Conservation (phyloP, 768 basidiomycete genomes). For the Termitomyces eurrhizus region DNA sequence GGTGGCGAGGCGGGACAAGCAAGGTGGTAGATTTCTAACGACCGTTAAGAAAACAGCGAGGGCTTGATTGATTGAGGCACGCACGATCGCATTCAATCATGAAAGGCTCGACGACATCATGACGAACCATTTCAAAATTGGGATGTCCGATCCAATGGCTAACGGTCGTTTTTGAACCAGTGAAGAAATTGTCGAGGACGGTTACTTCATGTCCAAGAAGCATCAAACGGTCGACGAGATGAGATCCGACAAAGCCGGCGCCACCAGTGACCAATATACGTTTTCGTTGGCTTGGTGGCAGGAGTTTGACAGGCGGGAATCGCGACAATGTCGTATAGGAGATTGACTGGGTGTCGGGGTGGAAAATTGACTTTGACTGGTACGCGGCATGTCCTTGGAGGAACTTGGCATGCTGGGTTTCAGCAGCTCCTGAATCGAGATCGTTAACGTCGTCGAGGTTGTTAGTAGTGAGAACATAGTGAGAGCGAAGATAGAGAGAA, state of each 20-base stretch:
- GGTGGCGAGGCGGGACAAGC: conserved; percentile 97
- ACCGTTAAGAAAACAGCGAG: conserved; percentile 12
- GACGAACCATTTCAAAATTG: conserved; percentile 97
- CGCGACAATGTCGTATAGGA: conserved; percentile 90
- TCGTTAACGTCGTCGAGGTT: conserved; percentile 28
- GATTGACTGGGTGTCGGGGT: conserved; percentile 75
- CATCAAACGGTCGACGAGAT: conserved; percentile 97
- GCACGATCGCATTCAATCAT: conserved; percentile 98
- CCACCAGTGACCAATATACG: conserved; percentile 95
- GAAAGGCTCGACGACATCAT: conserved; percentile 96
- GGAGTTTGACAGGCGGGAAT: conserved; percentile 89
- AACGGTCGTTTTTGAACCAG: conserved; percentile 95
- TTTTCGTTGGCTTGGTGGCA: conserved; percentile 74
- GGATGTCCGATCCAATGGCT: conserved; percentile 97
- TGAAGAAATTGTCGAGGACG: conserved; percentile 98
- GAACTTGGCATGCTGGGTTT: conserved; percentile 50
- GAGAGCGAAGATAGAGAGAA: conserved; percentile 82
- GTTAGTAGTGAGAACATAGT: conserved; percentile 54
- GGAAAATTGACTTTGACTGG: conserved; percentile 84
- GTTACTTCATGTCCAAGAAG: conserved; percentile 96
- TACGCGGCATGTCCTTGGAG: conserved; percentile 48
- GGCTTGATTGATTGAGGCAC: conserved; percentile 21
- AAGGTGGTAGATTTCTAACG: conserved; percentile 91
- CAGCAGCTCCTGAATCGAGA: conserved; percentile 35
- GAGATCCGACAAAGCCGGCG: conserved; percentile 98